Conservation (phyloP, 106 monocot genomes). For the Posidonia australis region DNA sequence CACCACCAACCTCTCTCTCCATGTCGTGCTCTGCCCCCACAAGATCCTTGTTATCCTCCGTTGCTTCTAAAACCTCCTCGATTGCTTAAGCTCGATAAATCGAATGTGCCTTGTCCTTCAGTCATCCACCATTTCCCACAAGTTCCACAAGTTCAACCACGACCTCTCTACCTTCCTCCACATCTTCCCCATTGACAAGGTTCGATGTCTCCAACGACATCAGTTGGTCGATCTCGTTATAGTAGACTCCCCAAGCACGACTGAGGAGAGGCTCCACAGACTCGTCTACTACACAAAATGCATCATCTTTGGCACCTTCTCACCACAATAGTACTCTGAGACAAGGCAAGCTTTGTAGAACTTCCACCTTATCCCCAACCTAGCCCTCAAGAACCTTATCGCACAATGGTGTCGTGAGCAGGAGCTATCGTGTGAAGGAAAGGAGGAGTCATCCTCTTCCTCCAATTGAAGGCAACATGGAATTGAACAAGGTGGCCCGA, state of each 20-base stretch:
- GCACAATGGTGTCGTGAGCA: constrained; percentile 55
- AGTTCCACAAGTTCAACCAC: constrained; percentile 32
- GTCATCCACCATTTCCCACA: constrained; percentile 20
- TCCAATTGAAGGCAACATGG: too few relatives aligned
- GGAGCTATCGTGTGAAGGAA: constrained; percentile 30
- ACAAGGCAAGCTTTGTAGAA: constrained; percentile 47
- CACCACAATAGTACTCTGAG: constrained; percentile 24
- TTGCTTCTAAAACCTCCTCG: constrained; percentile 43
- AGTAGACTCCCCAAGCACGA: constrained; percentile 8
- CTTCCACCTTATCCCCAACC: constrained; percentile 46
- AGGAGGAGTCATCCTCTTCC: neutral
- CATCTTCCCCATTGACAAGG: constrained; percentile 40
- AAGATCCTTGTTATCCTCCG: constrained; percentile 48
- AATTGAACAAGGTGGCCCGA: constrained; percentile 53
- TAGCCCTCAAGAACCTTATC: constrained; percentile 58
- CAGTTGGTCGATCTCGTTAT: constrained; percentile 33
- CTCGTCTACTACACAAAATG: constrained; percentile 70
- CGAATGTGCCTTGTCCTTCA: constrained; percentile 37
- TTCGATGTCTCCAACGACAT: constrained; percentile 41
- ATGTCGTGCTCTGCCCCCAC: constrained; percentile 23
- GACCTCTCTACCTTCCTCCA: constrained; percentile 52
- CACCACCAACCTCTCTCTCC: constrained; percentile 17
- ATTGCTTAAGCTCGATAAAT: constrained; percentile 32
- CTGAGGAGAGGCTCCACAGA: constrained; percentile 36
- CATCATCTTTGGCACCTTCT: constrained; percentile 55